Conservation (phyloP, 1,284 basidiomycete genomes). For the Cutaneotrichosporon cavernicola region DNA sequence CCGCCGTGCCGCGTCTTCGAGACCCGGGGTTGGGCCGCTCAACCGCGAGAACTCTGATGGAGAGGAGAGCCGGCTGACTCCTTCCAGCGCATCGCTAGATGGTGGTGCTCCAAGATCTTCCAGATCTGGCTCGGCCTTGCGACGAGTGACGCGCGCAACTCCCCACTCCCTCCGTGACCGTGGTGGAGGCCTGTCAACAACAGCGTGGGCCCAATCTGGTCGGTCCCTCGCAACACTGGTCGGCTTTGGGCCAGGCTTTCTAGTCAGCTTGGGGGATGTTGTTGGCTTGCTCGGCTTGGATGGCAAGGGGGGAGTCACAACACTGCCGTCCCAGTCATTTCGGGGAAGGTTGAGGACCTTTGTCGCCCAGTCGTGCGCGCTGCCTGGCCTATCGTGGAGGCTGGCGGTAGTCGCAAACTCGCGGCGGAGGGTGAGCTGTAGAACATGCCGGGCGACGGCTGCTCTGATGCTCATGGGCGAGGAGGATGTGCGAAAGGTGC, state of each 20-base stretch:
- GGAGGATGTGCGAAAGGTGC: not conserved
- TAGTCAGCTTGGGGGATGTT: not conserved
- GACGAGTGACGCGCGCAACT: not conserved
- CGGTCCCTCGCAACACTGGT: too few relatives aligned
- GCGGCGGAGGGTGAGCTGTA: constrained; percentile 6
- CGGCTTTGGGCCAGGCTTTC: too few relatives aligned
- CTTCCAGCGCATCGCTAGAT: not conserved
- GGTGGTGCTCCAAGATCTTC: not conserved
- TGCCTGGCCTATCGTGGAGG: not conserved
- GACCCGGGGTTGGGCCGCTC: not conserved
- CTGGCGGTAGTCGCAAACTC: not conserved
- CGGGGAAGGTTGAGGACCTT: not conserved
- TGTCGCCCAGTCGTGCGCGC: not conserved
- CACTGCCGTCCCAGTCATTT: not conserved
- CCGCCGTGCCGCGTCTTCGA: not conserved
- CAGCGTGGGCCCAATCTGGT: not conserved
- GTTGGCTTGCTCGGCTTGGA: not conserved
- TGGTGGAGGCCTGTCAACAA: not conserved
- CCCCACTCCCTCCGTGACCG: not conserved
- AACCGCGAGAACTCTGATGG: not conserved
- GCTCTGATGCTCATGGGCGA: not conserved
- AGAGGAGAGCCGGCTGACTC: not conserved
- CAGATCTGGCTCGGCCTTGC: not conserved
- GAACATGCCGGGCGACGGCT: constrained; percentile 10
- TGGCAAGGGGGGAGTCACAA: not conserved